These are phyloP conservation scores for Fusarium bactridioides DNA, from an alignment of 2,329 filamentous ascomycete species.

Conservation along the genomic window DNA sequence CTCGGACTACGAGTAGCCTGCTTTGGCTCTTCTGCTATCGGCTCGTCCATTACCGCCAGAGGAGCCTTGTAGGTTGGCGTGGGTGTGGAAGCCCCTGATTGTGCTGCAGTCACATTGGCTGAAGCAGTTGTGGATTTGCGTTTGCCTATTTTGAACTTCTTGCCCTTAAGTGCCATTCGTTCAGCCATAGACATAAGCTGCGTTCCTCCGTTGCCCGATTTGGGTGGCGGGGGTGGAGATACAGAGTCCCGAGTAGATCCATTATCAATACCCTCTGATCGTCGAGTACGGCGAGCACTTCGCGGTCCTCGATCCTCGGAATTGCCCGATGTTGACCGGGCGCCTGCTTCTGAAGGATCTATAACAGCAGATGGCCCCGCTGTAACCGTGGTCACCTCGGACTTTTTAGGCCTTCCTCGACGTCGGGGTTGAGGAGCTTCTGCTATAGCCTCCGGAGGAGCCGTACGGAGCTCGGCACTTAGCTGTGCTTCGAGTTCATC, in stretches of 20 bases:
- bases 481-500: constrained; percentile 31
- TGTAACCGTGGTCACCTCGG: constrained; percentile 39
- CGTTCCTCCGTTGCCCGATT: constrained; percentile 23
- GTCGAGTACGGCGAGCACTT: constrained; percentile 37
- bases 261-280: constrained; percentile 22
- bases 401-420: constrained; percentile 41
- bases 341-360: not conserved
- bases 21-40: not conserved
- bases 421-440: constrained; percentile 16
- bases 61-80: not conserved
- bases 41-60: not conserved
- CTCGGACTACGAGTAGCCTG: not conserved
- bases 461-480: constrained; percentile 18
- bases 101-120: constrained; percentile 1
- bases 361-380: constrained; percentile 10
- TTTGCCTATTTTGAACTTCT: constrained; percentile 60
- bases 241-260: not conserved
- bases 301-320: constrained; percentile 11
- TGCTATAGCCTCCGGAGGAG: not conserved
- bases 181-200: constrained; percentile 64
- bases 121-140: constrained; percentile 38
- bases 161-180: constrained; percentile 62
- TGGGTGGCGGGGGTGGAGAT: not conserved
- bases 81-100: constrained; percentile 1
- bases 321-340: not conserved